Evolutionary conservation across 73 alveolate species (phyloP), one percentile per base, ranked within the genome.

Genomic region (Paramecium caudatum): DNA sequence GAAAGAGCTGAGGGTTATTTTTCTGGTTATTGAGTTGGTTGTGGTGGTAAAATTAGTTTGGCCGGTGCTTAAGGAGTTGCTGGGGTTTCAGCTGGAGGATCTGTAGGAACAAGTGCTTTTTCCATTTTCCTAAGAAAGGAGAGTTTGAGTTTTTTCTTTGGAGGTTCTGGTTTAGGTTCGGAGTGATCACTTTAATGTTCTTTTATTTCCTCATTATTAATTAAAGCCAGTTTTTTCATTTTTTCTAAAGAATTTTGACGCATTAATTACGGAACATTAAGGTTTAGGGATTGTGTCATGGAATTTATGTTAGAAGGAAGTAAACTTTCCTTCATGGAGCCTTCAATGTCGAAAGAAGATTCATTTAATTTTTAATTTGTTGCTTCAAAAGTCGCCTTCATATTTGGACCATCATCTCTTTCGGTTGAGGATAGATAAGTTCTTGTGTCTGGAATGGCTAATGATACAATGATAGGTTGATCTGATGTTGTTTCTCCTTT

Each of bases 371-470:
- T 74, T 65, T 65, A 32, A 30, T 65, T 33, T 33, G 32, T 36
- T 3, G 83, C 83, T n/a, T 10, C 49, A 65, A 65, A 65, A 10
- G 27, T 36, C 2, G 32, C 65, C 12, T 45, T 74, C 39, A 74
- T 39, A 17, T 74, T 41, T n/a, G 88, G 88, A 5, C 69, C 68
- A 37, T 74, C 88, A 21, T 74, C 88, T 23, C 88, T 74, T 19
- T 37, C 88, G 6, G 16, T 17, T 9, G 30, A 30, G 19, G 65
- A 7, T 33, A 33, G 6, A 74, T 74, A 74, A 36, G 45, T 16
- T 74, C 88, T 36, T 1, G 34, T 27, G 21, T 36, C 39, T 74
- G 88, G 88, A 43, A 74, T 74, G 5, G 88, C 68, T 34, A 74
- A 74, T 1, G 69, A 21, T 0, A 74, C 68, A 2, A 74, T 39